Evolutionary conservation across 1,284 basidiomycete species (phyloP), one percentile per base, ranked within the genome.

Genomic region (Trametes pubescens): DNA sequence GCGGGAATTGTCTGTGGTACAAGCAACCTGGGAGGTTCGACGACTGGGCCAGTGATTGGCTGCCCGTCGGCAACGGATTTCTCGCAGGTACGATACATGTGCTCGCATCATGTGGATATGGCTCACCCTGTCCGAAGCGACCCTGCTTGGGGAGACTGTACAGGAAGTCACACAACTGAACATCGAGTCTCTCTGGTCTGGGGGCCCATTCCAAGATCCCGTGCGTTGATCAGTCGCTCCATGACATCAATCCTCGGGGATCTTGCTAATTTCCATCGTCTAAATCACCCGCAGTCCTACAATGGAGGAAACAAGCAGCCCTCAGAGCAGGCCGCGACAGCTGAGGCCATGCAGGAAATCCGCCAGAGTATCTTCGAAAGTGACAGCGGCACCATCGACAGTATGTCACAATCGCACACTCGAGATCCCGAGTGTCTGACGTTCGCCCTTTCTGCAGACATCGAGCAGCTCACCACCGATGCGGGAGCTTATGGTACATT

Each of bases 1-100:
- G 86, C n/a, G 90, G 90, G 14, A 92, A 92, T 74, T 89, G 86
- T 2, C 76, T 92, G 24, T 92, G 90, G 90, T 92, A 86, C 69
- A 83, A 76, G 9, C 65, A 79, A 9, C 81, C 84, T 0, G 89
- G 84, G 0, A 72, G 70, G 0, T 72, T 60, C 11, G 69, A 81
- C 35, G 61, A 59, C 10, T 92, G 90, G 90, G 77, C 80, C 0
- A 79, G 78, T 47, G 82, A 89, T 55, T 87, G 79, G 73, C 80
- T 92, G 24, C 90, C 91, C 2, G 77, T 92, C 32, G 91, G 90
- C 29, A 92, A 92, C 77, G 90, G 90, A 1, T 89, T 86, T 71
- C 79, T 92, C 48, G 91, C 83, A 70, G 90, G 89, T 87, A 71
- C 18, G 51, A 51, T 57, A 55, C 22, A 14, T 9, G 9, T 18